These are phyloP conservation scores for Apiospora sp. DNA, from an alignment of 2,329 filamentous ascomycete species.

Conservation along the genomic window DNA sequence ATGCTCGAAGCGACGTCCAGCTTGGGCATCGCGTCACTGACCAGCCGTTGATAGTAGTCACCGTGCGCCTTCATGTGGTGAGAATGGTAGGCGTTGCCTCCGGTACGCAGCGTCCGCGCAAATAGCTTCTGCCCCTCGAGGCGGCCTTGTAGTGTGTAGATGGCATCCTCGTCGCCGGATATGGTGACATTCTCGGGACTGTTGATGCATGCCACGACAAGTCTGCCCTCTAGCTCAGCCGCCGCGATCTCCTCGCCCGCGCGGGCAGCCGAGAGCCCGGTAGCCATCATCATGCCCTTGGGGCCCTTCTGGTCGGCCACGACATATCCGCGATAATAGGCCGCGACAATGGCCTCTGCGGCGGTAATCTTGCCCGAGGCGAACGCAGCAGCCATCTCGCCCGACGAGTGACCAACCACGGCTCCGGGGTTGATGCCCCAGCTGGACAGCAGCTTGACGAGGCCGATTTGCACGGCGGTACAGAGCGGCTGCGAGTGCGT, in stretches of 20 bases:
- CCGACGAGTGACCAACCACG: conserved; percentile 32
- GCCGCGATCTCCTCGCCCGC: no score
- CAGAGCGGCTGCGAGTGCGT: conserved; percentile 45
- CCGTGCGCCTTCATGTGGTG: conserved; percentile 37
- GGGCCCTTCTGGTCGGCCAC: no score
- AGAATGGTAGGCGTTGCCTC: conserved; percentile 40
- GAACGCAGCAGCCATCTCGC: conserved; percentile 44
- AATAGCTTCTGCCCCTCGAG: conserved; percentile 32
- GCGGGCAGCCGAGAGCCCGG: no score
- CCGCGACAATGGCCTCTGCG: no score
- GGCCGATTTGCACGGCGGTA: conserved; percentile 45
- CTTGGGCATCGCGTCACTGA: no score
- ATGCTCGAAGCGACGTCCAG: no score
- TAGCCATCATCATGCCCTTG: no score
- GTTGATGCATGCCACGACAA: background rate
- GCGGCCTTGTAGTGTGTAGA: conserved; percentile 25
- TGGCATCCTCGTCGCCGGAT: conserved; percentile 29
- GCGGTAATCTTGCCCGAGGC: no score
- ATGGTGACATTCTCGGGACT: background rate
- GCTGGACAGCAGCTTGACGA: conserved; percentile 42
- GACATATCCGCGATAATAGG: no score
- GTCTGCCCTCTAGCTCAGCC: no score
- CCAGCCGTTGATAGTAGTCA: no score
- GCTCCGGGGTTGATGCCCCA: background rate
- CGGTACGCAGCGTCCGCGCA: conserved; percentile 33